Conservation (phyloP, 2,329 filamentous ascomycete genomes). For the Daldinia eschscholtzii region DNA sequence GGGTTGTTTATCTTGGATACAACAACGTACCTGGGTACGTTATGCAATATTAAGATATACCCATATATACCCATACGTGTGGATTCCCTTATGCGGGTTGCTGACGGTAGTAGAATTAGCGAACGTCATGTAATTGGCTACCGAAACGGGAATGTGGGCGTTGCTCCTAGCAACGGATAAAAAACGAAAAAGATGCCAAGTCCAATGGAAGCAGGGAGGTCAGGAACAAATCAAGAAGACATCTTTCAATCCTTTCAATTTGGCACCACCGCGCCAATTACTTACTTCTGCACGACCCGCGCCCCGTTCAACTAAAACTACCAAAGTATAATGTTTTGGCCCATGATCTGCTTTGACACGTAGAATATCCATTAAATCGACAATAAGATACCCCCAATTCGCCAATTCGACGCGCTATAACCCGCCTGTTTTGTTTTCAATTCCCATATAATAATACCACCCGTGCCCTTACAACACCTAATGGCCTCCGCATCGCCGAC, state of each 20-base stretch:
- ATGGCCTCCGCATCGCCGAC: conserved; percentile 56
- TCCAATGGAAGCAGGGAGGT: conserved; percentile 24
- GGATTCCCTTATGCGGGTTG: conserved; percentile 11
- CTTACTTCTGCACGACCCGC: conserved; percentile 51
- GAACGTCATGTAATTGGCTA: conserved; percentile 35
- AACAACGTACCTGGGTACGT: neutral
- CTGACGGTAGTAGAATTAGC: conserved; percentile 4
- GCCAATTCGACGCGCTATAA: conserved; percentile 45
- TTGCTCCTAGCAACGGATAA: conserved; percentile 49
- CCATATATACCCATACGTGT: neutral
- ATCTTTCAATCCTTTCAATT: conserved; percentile 27
- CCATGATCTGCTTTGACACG: conserved; percentile 58
- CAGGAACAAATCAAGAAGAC: conserved; percentile 24
- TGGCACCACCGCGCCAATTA: conserved; percentile 47
- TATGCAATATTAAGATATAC: neutral
- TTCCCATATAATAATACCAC: conserved; percentile 22
- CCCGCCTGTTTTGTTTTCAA: conserved; percentile 24
- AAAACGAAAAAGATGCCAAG: conserved; percentile 45
- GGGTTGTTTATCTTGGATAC: conserved; percentile 1
- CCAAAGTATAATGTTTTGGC: conserved; percentile 52
- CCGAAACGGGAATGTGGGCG: conserved; percentile 26
- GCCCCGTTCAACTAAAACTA: conserved; percentile 54
- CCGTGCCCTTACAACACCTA: neutral
- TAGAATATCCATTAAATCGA: conserved; percentile 55
- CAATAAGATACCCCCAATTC: conserved; percentile 49